Percentiles rank a stretch among this genome's conserved stretches.
These are phyloP conservation scores for Butyriboletus appendiculatus DNA, from an alignment of 1,284 basidiomycete genomes.

Conservation along the genomic window DNA sequence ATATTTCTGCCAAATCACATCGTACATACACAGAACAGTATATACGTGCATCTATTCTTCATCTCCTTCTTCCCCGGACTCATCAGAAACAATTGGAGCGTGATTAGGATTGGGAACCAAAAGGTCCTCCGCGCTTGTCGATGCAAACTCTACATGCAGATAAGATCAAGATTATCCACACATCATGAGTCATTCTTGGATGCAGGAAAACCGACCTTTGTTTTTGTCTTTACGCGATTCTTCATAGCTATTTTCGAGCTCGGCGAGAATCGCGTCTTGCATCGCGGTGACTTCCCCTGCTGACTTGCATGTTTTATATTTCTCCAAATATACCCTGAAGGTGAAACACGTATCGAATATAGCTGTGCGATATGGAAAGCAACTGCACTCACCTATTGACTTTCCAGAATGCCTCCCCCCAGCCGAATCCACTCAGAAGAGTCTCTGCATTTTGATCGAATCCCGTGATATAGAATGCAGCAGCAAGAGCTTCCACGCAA, in stretches of 20 bases:
- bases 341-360: not conserved
- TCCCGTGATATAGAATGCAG: slow-evolving; percentile 90
- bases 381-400: slow-evolving; percentile 65
- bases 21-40: not conserved
- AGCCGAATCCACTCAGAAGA: slow-evolving; percentile 79
- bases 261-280: slow-evolving; percentile 75
- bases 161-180: not conserved
- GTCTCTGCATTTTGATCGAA: slow-evolving; percentile 79
- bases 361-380: not conserved
- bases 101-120: slow-evolving; percentile 37
- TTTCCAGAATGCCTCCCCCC: slow-evolving; percentile 84
- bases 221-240: slow-evolving; percentile 23
- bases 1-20: too few species aligned
- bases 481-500: slow-evolving; percentile 92
- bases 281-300: slow-evolving; percentile 63
- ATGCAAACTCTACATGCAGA: slow-evolving; percentile 7
- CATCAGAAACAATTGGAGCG: not conserved
- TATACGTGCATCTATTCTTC: not conserved
- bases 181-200: not conserved
- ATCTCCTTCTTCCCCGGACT: slow-evolving; percentile 13
- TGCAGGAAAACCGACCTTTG: slow-evolving; percentile 16
- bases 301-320: slow-evolving; percentile 70
- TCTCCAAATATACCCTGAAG: slow-evolving; percentile 60
- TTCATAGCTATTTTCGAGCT: slow-evolving; percentile 54
- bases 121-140: slow-evolving; percentile 26